phyloP scores from a whole-genome alignment of 176 grass and related monocot genomes.

The Carex parvula region DNA sequence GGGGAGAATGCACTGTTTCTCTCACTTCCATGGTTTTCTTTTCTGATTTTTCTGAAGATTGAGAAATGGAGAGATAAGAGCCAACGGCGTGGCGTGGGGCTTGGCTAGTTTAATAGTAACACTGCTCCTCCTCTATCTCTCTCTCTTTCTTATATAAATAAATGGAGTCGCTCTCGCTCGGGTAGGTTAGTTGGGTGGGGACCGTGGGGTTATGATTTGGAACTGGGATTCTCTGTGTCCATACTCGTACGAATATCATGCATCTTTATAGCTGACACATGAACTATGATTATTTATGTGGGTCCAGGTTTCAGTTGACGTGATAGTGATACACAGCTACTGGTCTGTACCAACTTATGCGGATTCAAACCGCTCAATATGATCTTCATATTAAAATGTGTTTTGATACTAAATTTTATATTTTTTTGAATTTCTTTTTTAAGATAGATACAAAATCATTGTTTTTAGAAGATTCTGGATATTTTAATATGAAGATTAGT shows the following conservation, averaged over 20 bases:
- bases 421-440: too few relatives aligned
- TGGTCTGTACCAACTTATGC: not conserved
- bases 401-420: too few relatives aligned
- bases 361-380: not conserved
- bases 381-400: too few relatives aligned
- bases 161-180: not conserved
- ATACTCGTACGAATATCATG: not conserved
- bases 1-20: conserved; percentile 28
- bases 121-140: not conserved
- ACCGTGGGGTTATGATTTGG: not conserved
- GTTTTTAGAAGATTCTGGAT: too few relatives aligned
- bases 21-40: conserved; percentile 36
- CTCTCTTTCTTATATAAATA: not conserved
- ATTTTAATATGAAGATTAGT: too few relatives aligned
- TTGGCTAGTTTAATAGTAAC: not conserved
- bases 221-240: not conserved
- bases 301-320: not conserved
- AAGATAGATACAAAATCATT: too few relatives aligned
- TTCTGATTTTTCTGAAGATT: not conserved
- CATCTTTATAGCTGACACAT: not conserved
- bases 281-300: not conserved
- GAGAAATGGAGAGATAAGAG: not conserved
- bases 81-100: too few relatives aligned
- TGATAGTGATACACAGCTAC: not conserved
- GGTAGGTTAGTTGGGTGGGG: conserved; percentile 8